These are phyloP conservation scores for Gaertneriomyces semiglobifer DNA, from an alignment of 192 early-diverging fungal species.

Conservation along the genomic window DNA sequence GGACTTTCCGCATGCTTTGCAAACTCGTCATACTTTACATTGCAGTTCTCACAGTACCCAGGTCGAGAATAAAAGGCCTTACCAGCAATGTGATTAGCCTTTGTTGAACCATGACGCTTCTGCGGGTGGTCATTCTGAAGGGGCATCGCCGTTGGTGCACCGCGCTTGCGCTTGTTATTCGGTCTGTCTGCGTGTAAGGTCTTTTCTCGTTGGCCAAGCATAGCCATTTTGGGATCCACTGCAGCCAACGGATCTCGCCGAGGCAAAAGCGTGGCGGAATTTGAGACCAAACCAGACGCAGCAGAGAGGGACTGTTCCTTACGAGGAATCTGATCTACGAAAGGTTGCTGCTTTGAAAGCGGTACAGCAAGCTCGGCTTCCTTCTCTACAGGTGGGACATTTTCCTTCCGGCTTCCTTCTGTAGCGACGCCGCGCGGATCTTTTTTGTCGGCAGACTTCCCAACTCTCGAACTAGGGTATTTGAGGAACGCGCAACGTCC, in stretches of 20 bases:
- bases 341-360: not conserved
- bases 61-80: conserved; percentile 29
- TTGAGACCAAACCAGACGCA: conserved; percentile 30
- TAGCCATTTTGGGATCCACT: conserved; percentile 5
- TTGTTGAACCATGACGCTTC: not conserved
- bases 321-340: not conserved
- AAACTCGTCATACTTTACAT: conserved; percentile 30
- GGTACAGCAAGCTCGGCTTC: not conserved
- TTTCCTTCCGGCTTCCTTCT: not conserved
- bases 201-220: conserved; percentile 9
- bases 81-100: conserved; percentile 12
- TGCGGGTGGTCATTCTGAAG: too few relatives aligned
- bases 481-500: conserved; percentile 21
- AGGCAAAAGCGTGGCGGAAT: conserved; percentile 17
- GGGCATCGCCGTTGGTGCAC: too few relatives aligned
- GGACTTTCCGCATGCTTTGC: conserved; percentile 17
- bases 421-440: not conserved
- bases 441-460: not conserved
- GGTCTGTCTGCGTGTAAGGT: not conserved
- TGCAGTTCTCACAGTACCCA: conserved; percentile 36
- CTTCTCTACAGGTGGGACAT: not conserved
- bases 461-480: not conserved
- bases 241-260: not conserved
- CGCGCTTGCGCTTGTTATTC: not conserved
- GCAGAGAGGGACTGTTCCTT: conserved; percentile 5